phyloP scores from a whole-genome alignment of 1,284 basidiomycete species.

The Rhodotorula sp. region DNA sequence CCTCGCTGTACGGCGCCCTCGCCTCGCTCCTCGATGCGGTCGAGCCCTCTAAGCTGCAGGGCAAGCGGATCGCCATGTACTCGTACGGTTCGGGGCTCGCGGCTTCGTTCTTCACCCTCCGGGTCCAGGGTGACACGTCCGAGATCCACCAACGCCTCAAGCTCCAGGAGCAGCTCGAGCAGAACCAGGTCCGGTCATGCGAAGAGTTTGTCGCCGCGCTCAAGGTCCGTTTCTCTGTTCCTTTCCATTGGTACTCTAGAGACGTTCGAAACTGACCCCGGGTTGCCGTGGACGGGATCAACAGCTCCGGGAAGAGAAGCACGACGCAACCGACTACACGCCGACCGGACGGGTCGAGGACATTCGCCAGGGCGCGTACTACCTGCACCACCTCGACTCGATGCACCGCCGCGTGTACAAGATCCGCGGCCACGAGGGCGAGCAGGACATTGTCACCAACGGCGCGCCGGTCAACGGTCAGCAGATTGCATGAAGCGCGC shows the following conservation, averaged over 20 bases:
- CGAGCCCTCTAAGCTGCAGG: conserved; percentile 63
- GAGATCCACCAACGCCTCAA: conserved; percentile 78
- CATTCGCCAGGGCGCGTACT: conserved; percentile 92
- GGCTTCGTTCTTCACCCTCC: conserved; percentile 82
- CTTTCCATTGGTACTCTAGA: background rate
- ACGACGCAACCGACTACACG: conserved; percentile 82
- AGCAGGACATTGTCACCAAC: conserved; percentile 9
- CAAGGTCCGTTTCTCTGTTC: conserved; percentile 55
- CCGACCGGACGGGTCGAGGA: conserved; percentile 84
- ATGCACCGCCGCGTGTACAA: conserved; percentile 89
- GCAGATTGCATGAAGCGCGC: conserved; percentile 12
- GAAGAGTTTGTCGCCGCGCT: conserved; percentile 77
- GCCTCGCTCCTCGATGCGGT: conserved; percentile 74
- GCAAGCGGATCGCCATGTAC: conserved; percentile 86
- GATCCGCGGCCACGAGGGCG: conserved; percentile 28
- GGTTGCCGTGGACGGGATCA: background rate
- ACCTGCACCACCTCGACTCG: conserved; percentile 86
- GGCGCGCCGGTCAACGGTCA: conserved; percentile 1
- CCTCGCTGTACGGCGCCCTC: conserved; percentile 91
- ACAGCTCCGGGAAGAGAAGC: conserved; percentile 91
- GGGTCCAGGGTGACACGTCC: conserved; percentile 78
- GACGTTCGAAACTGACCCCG: background rate
- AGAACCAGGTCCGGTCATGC: conserved; percentile 88
- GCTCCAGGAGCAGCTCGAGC: conserved; percentile 81
- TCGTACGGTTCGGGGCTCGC: conserved; percentile 93